Base-by-base conservation (phyloP, 2,329 filamentous ascomycete genomes). In the Penicillium thymicola region DNA sequence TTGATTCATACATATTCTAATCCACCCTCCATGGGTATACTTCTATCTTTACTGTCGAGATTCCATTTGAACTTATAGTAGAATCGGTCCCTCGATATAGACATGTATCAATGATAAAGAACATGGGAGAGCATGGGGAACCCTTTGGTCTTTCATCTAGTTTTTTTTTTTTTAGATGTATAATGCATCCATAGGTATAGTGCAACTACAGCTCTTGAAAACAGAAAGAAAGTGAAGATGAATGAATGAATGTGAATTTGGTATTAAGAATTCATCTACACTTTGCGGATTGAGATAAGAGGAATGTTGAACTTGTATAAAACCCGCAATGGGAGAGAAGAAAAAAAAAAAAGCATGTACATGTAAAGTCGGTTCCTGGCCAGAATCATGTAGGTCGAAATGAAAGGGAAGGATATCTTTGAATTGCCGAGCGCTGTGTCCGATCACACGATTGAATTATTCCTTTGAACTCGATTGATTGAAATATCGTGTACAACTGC, bases 401-500 rank as follows among this genome's bases (percentile, higher is more conserved):
- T n/a, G 32, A 8, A 34, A 23, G 14, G 37, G 18, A 41, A 30
- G 7, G 13, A 14, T 34, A 21, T n/a, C 40, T 10, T 27, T 18
- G 36, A 18, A 42, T 8, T 51, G n/a, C 11, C 2, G 30, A 34
- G 28, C 10, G 6, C 1, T 11, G 27, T 16, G 9, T 28, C 18
- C 28, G 6, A 42, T 56, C 51, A 64, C 23, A 61, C 60, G 5
- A 58, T 30, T 6, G 56, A 59, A 27, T 49, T 45, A 8, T 58
- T 52, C 36, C 42, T 48, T 23, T 49, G 59, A 10, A 44, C 37
- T 42, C 64, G 68, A 14, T 63, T 50, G 11, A 72, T 58, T 3
- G 65, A 68, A 37, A 72, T 67, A 42, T 70, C 66, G 53, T 69
- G 68, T 36, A 68, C 70, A 18, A 72, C 66, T 3, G 63, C 51